Conservation (phyloP, 2,329 filamentous ascomycete species). For the Trichoderma sp. region DNA sequence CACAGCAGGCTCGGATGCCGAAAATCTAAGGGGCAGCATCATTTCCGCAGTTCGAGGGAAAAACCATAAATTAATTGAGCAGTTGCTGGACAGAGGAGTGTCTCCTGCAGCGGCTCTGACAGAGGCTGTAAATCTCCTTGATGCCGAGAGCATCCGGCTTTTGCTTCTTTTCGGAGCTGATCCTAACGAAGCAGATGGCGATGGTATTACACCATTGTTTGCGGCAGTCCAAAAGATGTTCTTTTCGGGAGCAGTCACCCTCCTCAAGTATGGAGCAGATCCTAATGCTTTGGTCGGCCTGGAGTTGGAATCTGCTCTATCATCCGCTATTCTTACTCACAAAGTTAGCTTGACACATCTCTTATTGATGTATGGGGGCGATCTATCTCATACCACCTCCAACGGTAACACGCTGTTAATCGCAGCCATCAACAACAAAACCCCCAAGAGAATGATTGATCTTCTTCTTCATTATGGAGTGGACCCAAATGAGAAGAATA, state of each 20-base stretch:
- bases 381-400: slow-evolving; percentile 56
- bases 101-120: slow-evolving; percentile 55
- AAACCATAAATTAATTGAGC: slow-evolving; percentile 61
- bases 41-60: slow-evolving; percentile 58
- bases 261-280: slow-evolving; percentile 68
- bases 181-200: slow-evolving; percentile 55
- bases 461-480: slow-evolving; percentile 63
- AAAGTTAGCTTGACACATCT: slow-evolving; percentile 62
- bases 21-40: slow-evolving; percentile 45
- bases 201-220: slow-evolving; percentile 56
- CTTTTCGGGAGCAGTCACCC: slow-evolving; percentile 58
- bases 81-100: slow-evolving; percentile 62
- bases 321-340: slow-evolving; percentile 53
- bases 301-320: slow-evolving; percentile 59
- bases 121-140: slow-evolving; percentile 56
- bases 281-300: slow-evolving; percentile 56
- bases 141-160: slow-evolving; percentile 58
- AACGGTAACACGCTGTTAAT: slow-evolving; percentile 66
- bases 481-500: slow-evolving; percentile 62
- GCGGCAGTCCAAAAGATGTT: slow-evolving; percentile 57
- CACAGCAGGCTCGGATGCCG: slow-evolving; percentile 29
- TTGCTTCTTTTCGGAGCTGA: slow-evolving; percentile 62
- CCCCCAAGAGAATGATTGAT: slow-evolving; percentile 58
- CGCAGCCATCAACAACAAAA: slow-evolving; percentile 62
- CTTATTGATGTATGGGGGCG: slow-evolving; percentile 64